A percentile compares a stretch with the other conserved stretches of the same genome.
Evolutionary conservation across 164 flowering plant species (phyloP).

Genomic region (Macadamia tetraphylla): DNA sequence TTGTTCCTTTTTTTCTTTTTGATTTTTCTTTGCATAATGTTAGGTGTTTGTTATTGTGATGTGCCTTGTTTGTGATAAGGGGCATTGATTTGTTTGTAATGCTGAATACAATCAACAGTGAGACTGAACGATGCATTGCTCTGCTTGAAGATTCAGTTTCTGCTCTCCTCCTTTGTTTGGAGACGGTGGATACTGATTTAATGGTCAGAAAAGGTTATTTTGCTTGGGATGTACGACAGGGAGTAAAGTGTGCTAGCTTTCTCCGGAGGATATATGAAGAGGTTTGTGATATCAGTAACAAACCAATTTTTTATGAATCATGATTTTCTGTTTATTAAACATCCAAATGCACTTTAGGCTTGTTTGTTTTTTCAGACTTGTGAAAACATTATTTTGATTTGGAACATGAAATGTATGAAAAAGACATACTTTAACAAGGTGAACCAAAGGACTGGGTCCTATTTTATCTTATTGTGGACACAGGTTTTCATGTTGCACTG

Average conservation of each 20-base stretch:
- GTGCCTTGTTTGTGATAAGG: not conserved
- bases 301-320: not conserved
- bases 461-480: too few species aligned
- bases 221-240: constrained; percentile 54
- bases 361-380: not conserved
- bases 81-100: not conserved
- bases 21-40: not conserved
- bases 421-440: not conserved
- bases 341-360: not conserved
- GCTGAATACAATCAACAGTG: constrained; percentile 32
- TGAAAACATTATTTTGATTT: not conserved
- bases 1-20: not conserved
- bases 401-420: not conserved
- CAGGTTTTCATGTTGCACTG: too few species aligned
- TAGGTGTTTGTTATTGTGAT: not conserved
- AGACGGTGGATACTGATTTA: constrained; percentile 37
- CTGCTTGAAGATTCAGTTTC: constrained; percentile 61
- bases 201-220: constrained; percentile 27
- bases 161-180: constrained; percentile 68
- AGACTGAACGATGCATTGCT: constrained; percentile 44
- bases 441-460: too few species aligned
- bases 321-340: not conserved
- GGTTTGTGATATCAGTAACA: constrained; percentile 37
- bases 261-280: constrained; percentile 91
- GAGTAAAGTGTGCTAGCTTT: constrained; percentile 63